Base-by-base conservation (phyloP, 805 yeast genomes). In the Wilhelminamyces savonicus region DNA sequence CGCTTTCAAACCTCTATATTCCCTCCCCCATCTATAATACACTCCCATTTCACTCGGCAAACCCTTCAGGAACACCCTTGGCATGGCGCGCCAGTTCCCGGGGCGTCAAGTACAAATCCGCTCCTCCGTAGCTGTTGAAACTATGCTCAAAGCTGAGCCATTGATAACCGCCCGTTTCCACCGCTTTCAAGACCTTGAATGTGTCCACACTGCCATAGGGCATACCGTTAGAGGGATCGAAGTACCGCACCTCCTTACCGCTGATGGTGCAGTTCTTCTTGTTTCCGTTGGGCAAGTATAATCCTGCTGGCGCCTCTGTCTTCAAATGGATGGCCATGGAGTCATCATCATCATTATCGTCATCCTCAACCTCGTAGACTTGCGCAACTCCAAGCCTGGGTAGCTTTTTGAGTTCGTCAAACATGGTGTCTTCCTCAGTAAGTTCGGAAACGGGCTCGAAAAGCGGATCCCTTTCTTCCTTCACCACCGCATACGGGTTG, bases 21-120 rank as follows among this genome's bases (percentile, higher is more conserved):
- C n/a, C n/a, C n/a, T n/a, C n/a, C n/a, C n/a, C n/a, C n/a, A n/a
- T n/a, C n/a, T n/a, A n/a, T n/a, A n/a, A n/a, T n/a, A n/a, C n/a
- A n/a, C n/a, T n/a, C 17, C n/a, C 17, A 11, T 15, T 20, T 21
- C 21, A 12, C 21, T 32, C 57, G 39, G 61, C 74, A 54, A 87
- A 87, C 6, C 94, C 94, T 30, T 79, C 82, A 2, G 96, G 96
- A 9, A 86, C 95, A 6, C 94, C 95, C 37, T 71, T 71, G 0
- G 95, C 95, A 40, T 78, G 86, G 29, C 69, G 60, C 55, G 66
- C 71, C 72, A 35, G 58, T 67, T 47, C 61, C 38, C 67, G 59
- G 35, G 50, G 49, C 14, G 68, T 69, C 16, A 62, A 50, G 26
- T 62, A 64, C 4, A 67, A 45, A 37, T 60, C 68, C 5, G 64